These are phyloP conservation scores for Raphanus hybrid DNA, from an alignment of 441 rosid species.

Conservation along the genomic window DNA sequence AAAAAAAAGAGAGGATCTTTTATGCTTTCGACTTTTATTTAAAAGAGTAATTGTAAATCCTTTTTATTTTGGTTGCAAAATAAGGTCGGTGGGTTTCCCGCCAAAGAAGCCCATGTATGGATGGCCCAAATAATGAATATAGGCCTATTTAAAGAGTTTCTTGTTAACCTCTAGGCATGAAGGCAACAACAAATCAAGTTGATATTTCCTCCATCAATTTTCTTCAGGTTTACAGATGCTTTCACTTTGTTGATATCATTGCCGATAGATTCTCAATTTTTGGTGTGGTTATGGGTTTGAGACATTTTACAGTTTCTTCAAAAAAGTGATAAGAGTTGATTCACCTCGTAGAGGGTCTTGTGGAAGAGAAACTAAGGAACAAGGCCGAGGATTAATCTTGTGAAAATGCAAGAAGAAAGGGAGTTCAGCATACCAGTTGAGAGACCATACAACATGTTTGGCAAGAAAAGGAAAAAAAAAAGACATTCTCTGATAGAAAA, in stretches of 20 bases:
- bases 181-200: background rate
- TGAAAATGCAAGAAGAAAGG: constrained; percentile 82
- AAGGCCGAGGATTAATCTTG: constrained; percentile 71
- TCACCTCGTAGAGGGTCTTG: no score
- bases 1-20: no score
- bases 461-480: constrained; percentile 41
- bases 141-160: no score
- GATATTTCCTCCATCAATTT: constrained; percentile 6
- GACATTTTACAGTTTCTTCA: constrained; percentile 73
- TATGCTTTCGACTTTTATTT: no score
- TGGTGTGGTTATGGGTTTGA: constrained; percentile 66
- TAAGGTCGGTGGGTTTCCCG: no score
- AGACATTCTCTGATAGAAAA: constrained; percentile 40
- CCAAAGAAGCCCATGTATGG: no score
- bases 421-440: constrained; percentile 60
- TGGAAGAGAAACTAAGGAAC: constrained; percentile 26
- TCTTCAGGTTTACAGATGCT: constrained; percentile 78
- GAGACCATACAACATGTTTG: constrained; percentile 65
- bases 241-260: constrained; percentile 71
- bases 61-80: no score
- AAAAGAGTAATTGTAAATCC: background rate
- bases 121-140: no score
- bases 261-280: constrained; percentile 73
- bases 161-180: no score
- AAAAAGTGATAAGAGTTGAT: constrained; percentile 61